These are phyloP conservation scores for Eucommia ulmoides DNA, from an alignment of 257 asterid genomes.

Conservation along the genomic window DNA sequence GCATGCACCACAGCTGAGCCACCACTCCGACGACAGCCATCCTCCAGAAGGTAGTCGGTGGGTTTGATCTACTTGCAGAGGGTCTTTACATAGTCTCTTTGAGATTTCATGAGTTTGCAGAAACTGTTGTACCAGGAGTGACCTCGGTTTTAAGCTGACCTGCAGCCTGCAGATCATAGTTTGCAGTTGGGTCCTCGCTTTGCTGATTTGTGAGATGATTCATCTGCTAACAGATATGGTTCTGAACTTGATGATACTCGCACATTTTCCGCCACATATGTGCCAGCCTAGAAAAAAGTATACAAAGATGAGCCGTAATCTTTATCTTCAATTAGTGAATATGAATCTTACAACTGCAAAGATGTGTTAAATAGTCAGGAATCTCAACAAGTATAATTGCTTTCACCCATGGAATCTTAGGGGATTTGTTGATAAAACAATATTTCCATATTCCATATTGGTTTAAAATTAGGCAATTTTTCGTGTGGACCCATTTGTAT, in stretches of 20 bases:
- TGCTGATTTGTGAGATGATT: slow-evolving; percentile 40
- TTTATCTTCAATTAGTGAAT: background rate
- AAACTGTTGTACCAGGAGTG: slow-evolving; percentile 53
- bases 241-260: slow-evolving; percentile 60
- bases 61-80: slow-evolving; percentile 54
- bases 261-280: slow-evolving; percentile 70
- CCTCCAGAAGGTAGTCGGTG: slow-evolving; percentile 26
- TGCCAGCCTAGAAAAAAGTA: slow-evolving; percentile 31
- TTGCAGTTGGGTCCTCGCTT: slow-evolving; percentile 41
- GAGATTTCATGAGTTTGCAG: slow-evolving; percentile 49
- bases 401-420: no score
- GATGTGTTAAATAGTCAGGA: background rate
- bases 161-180: slow-evolving; percentile 59
- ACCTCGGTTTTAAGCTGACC: slow-evolving; percentile 73
- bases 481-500: background rate
- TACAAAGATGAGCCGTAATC: background rate
- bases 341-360: background rate
- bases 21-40: slow-evolving; percentile 13
- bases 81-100: slow-evolving; percentile 44
- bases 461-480: background rate
- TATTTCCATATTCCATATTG: background rate
- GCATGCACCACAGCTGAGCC: slow-evolving; percentile 25
- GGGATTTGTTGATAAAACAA: background rate
- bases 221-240: slow-evolving; percentile 50
- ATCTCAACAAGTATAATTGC: background rate